Conservation (phyloP, 202 grass and related monocot species). For the Musa balbisiana region DNA sequence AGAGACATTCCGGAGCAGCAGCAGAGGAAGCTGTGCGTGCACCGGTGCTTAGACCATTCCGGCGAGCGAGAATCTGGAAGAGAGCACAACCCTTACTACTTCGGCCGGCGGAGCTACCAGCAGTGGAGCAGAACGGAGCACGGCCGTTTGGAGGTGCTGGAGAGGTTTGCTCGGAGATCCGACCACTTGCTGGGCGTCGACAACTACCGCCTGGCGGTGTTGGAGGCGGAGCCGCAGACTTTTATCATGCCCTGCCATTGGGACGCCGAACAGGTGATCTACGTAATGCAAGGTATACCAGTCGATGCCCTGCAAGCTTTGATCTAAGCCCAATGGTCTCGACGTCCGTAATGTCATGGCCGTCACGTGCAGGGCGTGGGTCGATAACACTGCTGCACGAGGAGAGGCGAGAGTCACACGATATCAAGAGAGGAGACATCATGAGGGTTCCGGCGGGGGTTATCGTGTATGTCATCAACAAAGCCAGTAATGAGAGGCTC, state of each 20-base stretch:
- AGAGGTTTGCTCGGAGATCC: constrained; percentile 26
- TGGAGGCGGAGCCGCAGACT: constrained; percentile 27
- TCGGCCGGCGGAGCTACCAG: constrained; percentile 9
- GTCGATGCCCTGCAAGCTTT: too few relatives aligned
- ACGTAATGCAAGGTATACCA: constrained; percentile 27
- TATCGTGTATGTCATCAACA: too few relatives aligned
- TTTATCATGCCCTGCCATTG: constrained; percentile 34
- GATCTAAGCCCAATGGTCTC: too few relatives aligned
- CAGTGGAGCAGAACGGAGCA: constrained; percentile 19
- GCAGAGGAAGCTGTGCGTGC: too few relatives aligned
- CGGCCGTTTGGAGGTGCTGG: constrained; percentile 28
- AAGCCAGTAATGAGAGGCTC: constrained; percentile 25
- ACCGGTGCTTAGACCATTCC: too few relatives aligned
- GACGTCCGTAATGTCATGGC: too few relatives aligned
- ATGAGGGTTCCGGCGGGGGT: constrained; percentile 28
- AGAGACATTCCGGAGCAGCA: too few relatives aligned
- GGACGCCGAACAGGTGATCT: constrained; percentile 33
- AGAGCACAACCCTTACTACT: constrained; percentile 2
- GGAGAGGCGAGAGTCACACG: constrained; percentile 20
- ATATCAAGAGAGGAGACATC: constrained; percentile 31
- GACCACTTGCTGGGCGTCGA: constrained; percentile 25
- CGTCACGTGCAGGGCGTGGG: constrained; percentile 13
- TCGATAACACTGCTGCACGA: constrained; percentile 9
- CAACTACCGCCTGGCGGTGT: constrained; percentile 19
- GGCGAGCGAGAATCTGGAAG: too few relatives aligned